Evolutionary conservation across 2,329 filamentous ascomycete species (phyloP), one percentile per base, ranked within the genome.

Genomic region (Aspergillus phoenicis): DNA sequence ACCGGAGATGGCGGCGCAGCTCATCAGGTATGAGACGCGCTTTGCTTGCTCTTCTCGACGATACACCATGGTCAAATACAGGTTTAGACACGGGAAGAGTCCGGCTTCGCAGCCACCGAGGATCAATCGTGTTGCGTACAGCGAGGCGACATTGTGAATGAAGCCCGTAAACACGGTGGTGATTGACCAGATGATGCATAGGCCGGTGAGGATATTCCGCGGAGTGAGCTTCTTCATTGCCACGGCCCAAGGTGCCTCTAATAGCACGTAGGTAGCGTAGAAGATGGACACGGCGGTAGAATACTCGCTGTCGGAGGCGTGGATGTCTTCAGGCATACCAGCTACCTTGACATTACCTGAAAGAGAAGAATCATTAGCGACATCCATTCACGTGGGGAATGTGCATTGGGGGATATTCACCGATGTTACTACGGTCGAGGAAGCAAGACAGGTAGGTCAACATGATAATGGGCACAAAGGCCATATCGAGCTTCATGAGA

Each of bases 401-500:
- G 17, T 53, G 13, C 17, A 20, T n/a, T 5, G 20, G 4, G 20
- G 4, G 13, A 24, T 0, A 15, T 48, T 65, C 28, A 77, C 81
- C 81, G 41, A 85, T 84, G 64, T 84, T 84, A 20, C 77, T 77
- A 57, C 85, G 78, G 70, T 87, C 85, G 43, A 86, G 74, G 66
- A 84, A 85, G 62, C 81, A 84, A 4, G 79, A 78, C 20, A 87
- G 67, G 62, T 85, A 87, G 4, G 85, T 77, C 51, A 84, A 70
- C 79, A 84, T 85, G 60, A 86, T 82, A 58, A 85, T 80, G 0
- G 82, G 82, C 4, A 80, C 77, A 54, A 84, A 79, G 3, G 76
- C 76, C 3, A 79, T 48, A 58, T 84, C 83, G 10, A 84, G 71
- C 61, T 84, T 84, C 20, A 73, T 68, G 5, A 84, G 75, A 2